Percentiles rank a stretch among this genome's conserved stretches.
Conservation (phyloP, 139 green algal species). For the Micractinium sp. region DNA sequence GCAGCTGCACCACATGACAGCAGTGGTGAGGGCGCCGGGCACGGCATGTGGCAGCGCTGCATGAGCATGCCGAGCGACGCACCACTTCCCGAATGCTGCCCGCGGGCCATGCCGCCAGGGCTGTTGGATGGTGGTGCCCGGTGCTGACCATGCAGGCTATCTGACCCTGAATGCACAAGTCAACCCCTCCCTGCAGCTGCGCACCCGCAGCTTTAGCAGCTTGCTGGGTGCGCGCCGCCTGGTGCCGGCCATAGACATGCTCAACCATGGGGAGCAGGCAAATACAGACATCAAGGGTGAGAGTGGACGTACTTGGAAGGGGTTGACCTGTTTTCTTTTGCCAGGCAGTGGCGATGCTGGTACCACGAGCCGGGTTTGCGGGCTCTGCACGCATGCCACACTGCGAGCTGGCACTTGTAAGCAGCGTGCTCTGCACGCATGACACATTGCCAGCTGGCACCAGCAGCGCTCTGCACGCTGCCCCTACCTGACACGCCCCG, state of each 20-base stretch:
- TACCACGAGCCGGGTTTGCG: neutral
- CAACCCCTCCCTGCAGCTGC: neutral
- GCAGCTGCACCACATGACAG: slow-evolving; percentile 11
- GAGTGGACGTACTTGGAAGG: neutral
- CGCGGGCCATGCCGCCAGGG: neutral
- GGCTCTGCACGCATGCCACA: neutral
- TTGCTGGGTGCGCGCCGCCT: neutral
- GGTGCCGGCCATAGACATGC: slow-evolving; percentile 9
- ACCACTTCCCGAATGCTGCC: neutral
- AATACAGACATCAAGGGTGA: neutral
- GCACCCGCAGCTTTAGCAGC: neutral
- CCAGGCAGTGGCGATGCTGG: no score
- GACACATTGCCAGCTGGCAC: neutral
- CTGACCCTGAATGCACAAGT: no score
- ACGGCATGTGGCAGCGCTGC: neutral
- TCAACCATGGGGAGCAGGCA: neutral
- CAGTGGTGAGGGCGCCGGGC: neutral
- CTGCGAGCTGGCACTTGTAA: no score
- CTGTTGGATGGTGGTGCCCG: neutral
- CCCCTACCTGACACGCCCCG: neutral
- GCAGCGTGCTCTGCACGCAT: no score
- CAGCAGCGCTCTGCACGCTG: neutral
- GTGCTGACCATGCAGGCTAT: neutral
- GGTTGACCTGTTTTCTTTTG: neutral
- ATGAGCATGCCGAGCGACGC: neutral